Evolutionary conservation across 352 stramenopile genomes (phyloP).

Genomic region (Phytophthora niederhauseri): DNA sequence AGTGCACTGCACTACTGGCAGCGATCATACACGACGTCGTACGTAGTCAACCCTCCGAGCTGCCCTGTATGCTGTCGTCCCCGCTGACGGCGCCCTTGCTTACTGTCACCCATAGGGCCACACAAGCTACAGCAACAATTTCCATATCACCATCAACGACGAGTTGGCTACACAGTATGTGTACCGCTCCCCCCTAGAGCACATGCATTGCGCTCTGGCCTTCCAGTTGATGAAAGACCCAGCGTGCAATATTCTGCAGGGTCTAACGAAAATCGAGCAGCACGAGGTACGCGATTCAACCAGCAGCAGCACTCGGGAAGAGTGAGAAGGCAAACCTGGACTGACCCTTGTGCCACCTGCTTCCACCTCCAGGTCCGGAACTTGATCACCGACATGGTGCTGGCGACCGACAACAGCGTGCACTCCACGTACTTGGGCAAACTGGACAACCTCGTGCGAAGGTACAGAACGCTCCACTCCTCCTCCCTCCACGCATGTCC

Average conservation of each 20-base stretch:
- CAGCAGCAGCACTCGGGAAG: not conserved
- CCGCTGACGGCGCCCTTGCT: not conserved
- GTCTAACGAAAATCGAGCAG: conserved; percentile 75
- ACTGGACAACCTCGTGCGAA: conserved; percentile 71
- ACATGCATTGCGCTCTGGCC: conserved; percentile 86
- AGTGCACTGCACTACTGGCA: conserved; percentile 75
- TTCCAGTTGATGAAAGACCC: conserved; percentile 79
- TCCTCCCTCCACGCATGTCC: not conserved
- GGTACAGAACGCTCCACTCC: conserved; percentile 27
- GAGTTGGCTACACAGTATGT: conserved; percentile 83
- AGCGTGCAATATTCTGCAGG: conserved; percentile 76
- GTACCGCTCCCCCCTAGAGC: conserved; percentile 84
- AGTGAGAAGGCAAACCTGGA: not conserved
- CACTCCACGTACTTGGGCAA: conserved; percentile 82
- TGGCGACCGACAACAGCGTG: conserved; percentile 89
- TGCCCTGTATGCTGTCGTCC: not conserved
- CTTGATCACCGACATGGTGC: conserved; percentile 85
- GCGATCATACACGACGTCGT: conserved; percentile 88
- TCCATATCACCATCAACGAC: conserved; percentile 85
- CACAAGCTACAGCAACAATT: conserved; percentile 89
- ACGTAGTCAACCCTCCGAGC: conserved; percentile 10
- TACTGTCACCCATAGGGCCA: conserved; percentile 53
- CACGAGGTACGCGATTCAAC: conserved; percentile 51
- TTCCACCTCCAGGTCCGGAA: conserved; percentile 52
- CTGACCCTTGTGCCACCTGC: conserved; percentile 4